Evolutionary conservation across 495 filamentous ascomycete genomes (phyloP).

Genomic region (Talaromyces stipitatus): DNA sequence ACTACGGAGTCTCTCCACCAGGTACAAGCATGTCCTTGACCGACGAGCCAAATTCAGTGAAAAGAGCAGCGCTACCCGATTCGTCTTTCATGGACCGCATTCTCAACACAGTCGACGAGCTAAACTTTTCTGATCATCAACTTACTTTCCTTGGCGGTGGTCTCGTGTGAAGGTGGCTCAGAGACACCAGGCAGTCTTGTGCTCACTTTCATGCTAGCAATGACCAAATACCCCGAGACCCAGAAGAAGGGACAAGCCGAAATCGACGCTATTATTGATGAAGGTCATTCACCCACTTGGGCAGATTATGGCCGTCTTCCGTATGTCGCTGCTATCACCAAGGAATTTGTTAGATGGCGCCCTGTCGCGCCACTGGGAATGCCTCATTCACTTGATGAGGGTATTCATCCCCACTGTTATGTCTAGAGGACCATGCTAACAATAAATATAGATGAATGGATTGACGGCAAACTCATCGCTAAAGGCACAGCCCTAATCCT

Average conservation of each 20-base stretch:
- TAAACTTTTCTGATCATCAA: constrained; percentile 25
- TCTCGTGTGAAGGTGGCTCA: constrained; percentile 34
- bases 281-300: constrained; percentile 26
- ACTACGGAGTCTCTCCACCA: constrained; percentile 29
- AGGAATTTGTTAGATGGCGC: constrained; percentile 37
- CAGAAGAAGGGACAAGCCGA: constrained; percentile 25
- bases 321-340: constrained; percentile 32
- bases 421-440: background rate
- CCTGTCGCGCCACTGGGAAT: constrained; percentile 34
- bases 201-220: constrained; percentile 34
- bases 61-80: background rate
- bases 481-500: constrained; percentile 22
- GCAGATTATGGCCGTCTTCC: constrained; percentile 28
- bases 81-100: constrained; percentile 34
- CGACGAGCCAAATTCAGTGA: background rate
- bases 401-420: background rate
- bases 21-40: constrained; percentile 17
- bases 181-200: constrained; percentile 29
- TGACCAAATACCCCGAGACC: constrained; percentile 32
- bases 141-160: constrained; percentile 23
- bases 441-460: constrained; percentile 16
- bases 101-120: constrained; percentile 25
- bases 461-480: constrained; percentile 24
- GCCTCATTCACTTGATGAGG: constrained; percentile 34
- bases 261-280: constrained; percentile 23